Conservation (phyloP, 306 rosid species). For the Clitoria ternatea region DNA sequence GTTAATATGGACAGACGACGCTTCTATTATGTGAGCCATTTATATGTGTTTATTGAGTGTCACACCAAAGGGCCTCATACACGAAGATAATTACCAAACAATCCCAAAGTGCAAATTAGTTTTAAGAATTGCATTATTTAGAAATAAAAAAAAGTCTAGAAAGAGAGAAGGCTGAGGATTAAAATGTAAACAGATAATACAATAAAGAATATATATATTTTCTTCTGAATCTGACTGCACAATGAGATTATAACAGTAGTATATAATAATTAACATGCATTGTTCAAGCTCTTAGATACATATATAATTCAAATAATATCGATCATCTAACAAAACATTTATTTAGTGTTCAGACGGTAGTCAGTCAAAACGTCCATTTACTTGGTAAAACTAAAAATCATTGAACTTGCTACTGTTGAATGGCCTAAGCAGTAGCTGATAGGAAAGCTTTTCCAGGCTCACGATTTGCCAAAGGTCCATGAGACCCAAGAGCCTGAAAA, state of each 20-base stretch:
- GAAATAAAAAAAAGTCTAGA: too few species aligned
- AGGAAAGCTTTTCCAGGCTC: constrained; percentile 72
- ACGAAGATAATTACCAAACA: too few species aligned
- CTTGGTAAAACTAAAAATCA: not conserved
- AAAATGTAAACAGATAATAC: not conserved
- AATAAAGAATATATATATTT: not conserved
- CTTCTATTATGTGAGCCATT: too few species aligned
- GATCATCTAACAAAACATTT: not conserved
- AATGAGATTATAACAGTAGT: not conserved
- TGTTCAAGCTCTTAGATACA: not conserved
- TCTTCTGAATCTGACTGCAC: not conserved
- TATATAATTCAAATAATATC: not conserved
- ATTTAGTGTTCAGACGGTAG: not conserved
- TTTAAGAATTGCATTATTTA: too few species aligned
- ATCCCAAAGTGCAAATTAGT: too few species aligned
- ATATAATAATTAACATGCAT: too few species aligned
- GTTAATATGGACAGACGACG: too few species aligned
- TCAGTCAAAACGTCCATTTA: not conserved
- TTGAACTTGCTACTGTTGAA: not conserved
- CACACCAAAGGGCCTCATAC: too few species aligned
- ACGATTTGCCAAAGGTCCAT: constrained; percentile 68
- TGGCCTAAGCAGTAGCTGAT: constrained; percentile 36
- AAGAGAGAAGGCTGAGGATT: not conserved
- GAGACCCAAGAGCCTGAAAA: constrained; percentile 77
- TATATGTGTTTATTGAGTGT: too few species aligned